Evolutionary conservation across 306 rosid genomes (phyloP).

Genomic region (Senna tora): DNA sequence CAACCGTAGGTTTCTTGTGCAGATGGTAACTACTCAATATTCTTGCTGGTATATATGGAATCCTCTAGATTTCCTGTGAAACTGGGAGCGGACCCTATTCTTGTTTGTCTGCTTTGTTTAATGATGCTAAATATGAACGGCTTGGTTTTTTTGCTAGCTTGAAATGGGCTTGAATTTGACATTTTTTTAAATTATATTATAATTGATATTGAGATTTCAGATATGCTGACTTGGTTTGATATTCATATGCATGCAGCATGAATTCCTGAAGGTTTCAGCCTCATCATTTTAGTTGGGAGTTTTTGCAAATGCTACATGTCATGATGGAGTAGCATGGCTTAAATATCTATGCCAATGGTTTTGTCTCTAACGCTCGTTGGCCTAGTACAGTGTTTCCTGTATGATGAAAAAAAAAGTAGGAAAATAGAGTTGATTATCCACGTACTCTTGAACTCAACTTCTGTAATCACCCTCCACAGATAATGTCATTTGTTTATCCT

Average conservation of each 20-base stretch:
- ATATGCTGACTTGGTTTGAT: slow-evolving; percentile 32
- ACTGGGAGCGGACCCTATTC: not conserved
- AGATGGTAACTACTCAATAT: not conserved
- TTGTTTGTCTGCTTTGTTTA: not conserved
- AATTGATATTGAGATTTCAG: not conserved
- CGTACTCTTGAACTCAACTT: slow-evolving; percentile 14
- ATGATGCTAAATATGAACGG: not conserved
- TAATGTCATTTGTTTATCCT: slow-evolving; percentile 1
- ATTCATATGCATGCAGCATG: slow-evolving; percentile 29
- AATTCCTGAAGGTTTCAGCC: slow-evolving; percentile 26
- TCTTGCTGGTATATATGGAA: not conserved
- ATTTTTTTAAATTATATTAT: not conserved
- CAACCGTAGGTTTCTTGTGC: slow-evolving; percentile 3
- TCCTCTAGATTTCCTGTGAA: not conserved
- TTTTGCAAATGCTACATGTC: not conserved
- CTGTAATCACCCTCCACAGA: slow-evolving; percentile 1
- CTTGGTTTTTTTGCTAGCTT: not conserved
- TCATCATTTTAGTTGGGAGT: slow-evolving; percentile 21
- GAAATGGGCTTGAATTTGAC: slow-evolving; percentile 1
- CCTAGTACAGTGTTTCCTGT: not conserved
- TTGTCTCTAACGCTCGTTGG: slow-evolving; percentile 18
- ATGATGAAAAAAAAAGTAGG: slow-evolving; percentile 22
- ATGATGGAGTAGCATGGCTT: slow-evolving; percentile 7
- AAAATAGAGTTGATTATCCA: slow-evolving; percentile 20
- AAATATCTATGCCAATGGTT: slow-evolving; percentile 13